Evolutionary conservation across 371 early-diverging fungal genomes (phyloP).

Genomic region (Thermomucor indicae-seudaticae): DNA sequence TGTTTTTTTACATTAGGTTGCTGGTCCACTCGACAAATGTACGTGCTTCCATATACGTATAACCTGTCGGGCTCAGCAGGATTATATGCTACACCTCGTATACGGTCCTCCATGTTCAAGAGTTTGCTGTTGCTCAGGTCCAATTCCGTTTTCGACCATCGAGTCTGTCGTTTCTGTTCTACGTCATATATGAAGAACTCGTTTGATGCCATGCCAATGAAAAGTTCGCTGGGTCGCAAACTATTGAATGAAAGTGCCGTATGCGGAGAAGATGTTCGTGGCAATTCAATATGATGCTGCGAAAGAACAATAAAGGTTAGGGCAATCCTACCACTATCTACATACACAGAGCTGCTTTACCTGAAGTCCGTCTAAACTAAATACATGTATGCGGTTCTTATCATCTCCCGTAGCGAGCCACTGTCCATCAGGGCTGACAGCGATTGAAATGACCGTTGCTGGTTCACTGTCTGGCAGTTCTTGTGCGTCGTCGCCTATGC

Average conservation of each 20-base stretch:
- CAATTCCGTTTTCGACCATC: slow-evolving; percentile 76
- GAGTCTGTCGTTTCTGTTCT: slow-evolving; percentile 60
- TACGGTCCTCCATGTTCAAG: slow-evolving; percentile 58
- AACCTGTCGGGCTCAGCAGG: slow-evolving; percentile 60
- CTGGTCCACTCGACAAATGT: slow-evolving; percentile 73
- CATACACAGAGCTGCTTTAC: slow-evolving; percentile 37
- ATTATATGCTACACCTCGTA: slow-evolving; percentile 71
- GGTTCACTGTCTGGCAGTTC: slow-evolving; percentile 55
- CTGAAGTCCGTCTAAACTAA: slow-evolving; percentile 69
- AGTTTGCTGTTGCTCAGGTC: slow-evolving; percentile 46
- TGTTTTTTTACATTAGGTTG: slow-evolving; percentile 39
- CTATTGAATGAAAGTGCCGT: slow-evolving; percentile 75
- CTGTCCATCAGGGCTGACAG: slow-evolving; percentile 74
- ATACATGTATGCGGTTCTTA: slow-evolving; percentile 70
- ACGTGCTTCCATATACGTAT: slow-evolving; percentile 68
- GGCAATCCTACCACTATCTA: not conserved
- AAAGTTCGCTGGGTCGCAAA: slow-evolving; percentile 52
- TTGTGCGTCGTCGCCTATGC: too few species aligned
- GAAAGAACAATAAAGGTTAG: slow-evolving; percentile 1
- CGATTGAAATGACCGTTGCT: slow-evolving; percentile 59
- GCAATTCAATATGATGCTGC: slow-evolving; percentile 68
- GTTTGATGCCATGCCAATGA: slow-evolving; percentile 65
- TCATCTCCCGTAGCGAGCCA: slow-evolving; percentile 82
- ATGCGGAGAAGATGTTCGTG: slow-evolving; percentile 59
- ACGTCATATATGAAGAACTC: slow-evolving; percentile 79